phyloP scores from a whole-genome alignment of 2,329 filamentous ascomycete species.

The Clonostachys solani region DNA sequence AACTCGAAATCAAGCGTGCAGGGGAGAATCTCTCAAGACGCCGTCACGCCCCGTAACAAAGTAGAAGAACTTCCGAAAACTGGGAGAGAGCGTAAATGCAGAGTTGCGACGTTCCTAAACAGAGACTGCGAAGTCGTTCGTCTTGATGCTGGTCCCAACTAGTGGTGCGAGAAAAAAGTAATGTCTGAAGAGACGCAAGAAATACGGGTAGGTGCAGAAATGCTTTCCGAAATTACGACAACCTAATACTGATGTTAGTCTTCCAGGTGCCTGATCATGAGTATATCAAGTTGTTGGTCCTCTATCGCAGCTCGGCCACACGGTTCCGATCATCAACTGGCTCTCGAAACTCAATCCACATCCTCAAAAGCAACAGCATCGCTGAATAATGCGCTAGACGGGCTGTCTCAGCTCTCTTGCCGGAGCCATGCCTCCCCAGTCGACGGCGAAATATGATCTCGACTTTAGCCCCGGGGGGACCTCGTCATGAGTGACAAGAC shows the following conservation, averaged over 20 bases:
- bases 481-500: too few species aligned
- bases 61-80: constrained; percentile 20
- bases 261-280: too few species aligned
- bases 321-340: too few species aligned
- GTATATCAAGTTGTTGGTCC: too few species aligned
- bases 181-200: constrained; percentile 33
- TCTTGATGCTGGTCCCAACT: constrained; percentile 6
- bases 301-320: too few species aligned
- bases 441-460: too few species aligned
- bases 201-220: constrained; percentile 31
- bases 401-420: too few species aligned
- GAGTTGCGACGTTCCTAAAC: neutral
- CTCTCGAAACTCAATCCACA: too few species aligned
- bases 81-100: constrained; percentile 1
- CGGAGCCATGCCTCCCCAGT: too few species aligned
- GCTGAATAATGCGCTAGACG: too few species aligned
- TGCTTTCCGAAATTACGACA: constrained; percentile 35
- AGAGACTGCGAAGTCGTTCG: neutral
- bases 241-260: constrained; percentile 14
- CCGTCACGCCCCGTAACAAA: constrained; percentile 31
- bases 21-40: constrained; percentile 30
- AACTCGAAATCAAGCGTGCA: constrained; percentile 30
- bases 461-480: too few species aligned
- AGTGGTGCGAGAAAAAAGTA: constrained; percentile 20
- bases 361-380: too few species aligned